Evolutionary conservation across 1,284 basidiomycete species (phyloP), one percentile per base, ranked within the genome.

Genomic region (Apiotrichum sp.): DNA sequence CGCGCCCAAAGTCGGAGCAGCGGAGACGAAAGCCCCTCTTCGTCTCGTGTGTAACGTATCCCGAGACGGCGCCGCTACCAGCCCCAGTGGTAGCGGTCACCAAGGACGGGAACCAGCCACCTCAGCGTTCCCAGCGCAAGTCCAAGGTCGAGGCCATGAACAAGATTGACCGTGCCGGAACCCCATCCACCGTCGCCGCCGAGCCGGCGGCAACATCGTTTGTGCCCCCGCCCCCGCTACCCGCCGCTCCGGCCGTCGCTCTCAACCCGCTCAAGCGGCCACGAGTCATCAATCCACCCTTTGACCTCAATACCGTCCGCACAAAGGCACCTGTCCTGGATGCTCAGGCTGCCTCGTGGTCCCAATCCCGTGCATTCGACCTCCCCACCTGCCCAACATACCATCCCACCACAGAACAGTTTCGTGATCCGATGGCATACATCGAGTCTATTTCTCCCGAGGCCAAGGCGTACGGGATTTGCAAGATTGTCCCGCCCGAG

Each of bases 391-490:
- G 92, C 67, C 96, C 92, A 3, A 84, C 84, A 53, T 98, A 86
- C 73, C 87, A 86, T 72, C 96, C 96, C 11, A 89, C 87, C 0
- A 73, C 77, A 13, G 92, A 95, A 62, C 88, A 99, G 76, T 99
- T 95, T 77, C 83, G 83, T 65, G 91, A 98, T 78, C 93, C 95
- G n/a, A 88, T 98, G 85, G 82, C 84, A 51, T 99, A 97, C 78
- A 90, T 99, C 73, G 84, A 84, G 67, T 86, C 84, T 55, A 89
- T 96, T 66, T 84, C 88, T 7, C 82, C 86, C 50, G 78, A 83
- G 39, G 93, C 88, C 0, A 84, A 81, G 67, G 78, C 83, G 47
- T 92, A 84, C 71, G 96, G 96, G 35, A 93, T 99, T 66, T 93
- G 89, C 79, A 99, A 99, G 79, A 86, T 99, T 59, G 83, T 98